Evolutionary conservation across 192 early-diverging fungal species (phyloP).

Genomic region (Linnemannia zychae): DNA sequence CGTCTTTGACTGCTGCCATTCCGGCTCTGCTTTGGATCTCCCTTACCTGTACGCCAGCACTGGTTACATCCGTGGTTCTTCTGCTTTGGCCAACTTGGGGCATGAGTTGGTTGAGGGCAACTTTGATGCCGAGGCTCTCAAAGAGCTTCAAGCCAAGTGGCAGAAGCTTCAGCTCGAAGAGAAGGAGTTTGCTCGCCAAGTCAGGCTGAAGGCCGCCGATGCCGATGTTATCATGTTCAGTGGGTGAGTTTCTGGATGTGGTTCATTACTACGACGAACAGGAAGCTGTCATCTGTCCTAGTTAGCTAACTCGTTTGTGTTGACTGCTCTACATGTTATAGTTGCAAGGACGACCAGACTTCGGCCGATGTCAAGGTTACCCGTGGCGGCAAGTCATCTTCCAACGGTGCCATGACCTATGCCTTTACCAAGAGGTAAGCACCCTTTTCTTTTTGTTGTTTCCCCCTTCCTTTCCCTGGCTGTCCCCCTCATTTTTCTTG

Average conservation of each 20-base stretch:
- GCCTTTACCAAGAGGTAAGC: conserved; percentile 66
- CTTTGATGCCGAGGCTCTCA: conserved; percentile 44
- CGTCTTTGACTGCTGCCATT: conserved; percentile 82
- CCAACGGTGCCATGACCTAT: conserved; percentile 74
- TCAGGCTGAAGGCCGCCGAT: conserved; percentile 40
- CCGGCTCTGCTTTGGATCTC: conserved; percentile 77
- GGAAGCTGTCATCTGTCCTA: neutral
- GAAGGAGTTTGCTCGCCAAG: conserved; percentile 42
- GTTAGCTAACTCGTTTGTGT: neutral
- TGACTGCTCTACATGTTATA: neutral
- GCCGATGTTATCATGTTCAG: conserved; percentile 78
- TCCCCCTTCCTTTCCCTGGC: conserved; percentile 4
- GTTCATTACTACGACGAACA: no score
- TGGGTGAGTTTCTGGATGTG: conserved; percentile 49
- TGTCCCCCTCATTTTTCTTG: no score
- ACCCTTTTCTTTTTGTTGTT: neutral
- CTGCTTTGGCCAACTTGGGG: conserved; percentile 33
- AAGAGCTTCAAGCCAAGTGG: conserved; percentile 47
- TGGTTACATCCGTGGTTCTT: conserved; percentile 56
- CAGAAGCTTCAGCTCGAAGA: conserved; percentile 23
- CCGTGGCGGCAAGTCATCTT: conserved; percentile 39
- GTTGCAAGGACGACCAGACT: conserved; percentile 75
- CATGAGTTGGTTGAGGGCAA: conserved; percentile 39
- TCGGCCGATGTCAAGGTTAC: conserved; percentile 72
- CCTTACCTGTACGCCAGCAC: conserved; percentile 73